Percentiles rank a stretch among this genome's conserved stretches.
phyloP scores from a whole-genome alignment of 1,284 basidiomycete species.

The Rhodotorula mucilaginosa region DNA sequence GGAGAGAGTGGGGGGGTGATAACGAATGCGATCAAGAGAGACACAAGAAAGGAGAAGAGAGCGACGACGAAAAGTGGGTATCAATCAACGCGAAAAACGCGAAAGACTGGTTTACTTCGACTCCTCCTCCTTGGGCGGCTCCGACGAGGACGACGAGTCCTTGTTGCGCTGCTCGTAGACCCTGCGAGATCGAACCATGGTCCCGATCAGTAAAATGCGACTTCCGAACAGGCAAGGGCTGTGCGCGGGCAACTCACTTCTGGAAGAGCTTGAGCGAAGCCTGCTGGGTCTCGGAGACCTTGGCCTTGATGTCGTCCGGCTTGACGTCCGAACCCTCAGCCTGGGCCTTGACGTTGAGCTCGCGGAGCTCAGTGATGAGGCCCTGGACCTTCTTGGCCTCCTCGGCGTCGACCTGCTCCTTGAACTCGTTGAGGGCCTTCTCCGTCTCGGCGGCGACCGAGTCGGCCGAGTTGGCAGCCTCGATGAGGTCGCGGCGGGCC shows the following conservation, averaged over 20 bases:
- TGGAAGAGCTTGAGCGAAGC: constrained; percentile 96
- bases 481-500: constrained; percentile 75
- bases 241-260: constrained; percentile 57
- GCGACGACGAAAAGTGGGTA: background rate
- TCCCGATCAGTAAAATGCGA: background rate
- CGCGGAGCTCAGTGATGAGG: constrained; percentile 82
- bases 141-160: constrained; percentile 19
- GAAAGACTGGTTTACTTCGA: constrained; percentile 43
- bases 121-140: constrained; percentile 45
- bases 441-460: constrained; percentile 92
- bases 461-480: constrained; percentile 96
- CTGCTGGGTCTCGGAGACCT: constrained; percentile 93
- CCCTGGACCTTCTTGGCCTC: constrained; percentile 92
- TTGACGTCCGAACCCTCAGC: constrained; percentile 75
- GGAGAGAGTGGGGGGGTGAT: constrained; percentile 4
- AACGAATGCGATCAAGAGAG: background rate
- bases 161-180: constrained; percentile 67
- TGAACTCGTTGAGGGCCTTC: constrained; percentile 96
- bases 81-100: background rate
- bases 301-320: constrained; percentile 82
- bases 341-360: constrained; percentile 88
- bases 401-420: constrained; percentile 85
- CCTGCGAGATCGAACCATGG: constrained; percentile 21
- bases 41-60: background rate
- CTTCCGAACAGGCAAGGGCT: constrained; percentile 26